These are phyloP conservation scores for Tarenaya hassleriana DNA, from an alignment of 345 rosid genomes.

Conservation along the genomic window DNA sequence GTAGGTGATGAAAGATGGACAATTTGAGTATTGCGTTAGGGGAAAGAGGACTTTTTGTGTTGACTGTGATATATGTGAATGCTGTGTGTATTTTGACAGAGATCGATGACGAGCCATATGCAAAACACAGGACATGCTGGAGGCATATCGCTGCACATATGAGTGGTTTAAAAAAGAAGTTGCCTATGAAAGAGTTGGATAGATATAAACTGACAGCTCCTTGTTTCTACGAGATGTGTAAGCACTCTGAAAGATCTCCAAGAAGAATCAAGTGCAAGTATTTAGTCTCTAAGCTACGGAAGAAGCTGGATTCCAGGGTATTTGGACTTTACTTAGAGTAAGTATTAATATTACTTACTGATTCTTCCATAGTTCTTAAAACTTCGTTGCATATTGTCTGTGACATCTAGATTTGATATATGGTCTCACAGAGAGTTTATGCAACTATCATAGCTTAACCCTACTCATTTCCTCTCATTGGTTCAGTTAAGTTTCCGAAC, in stretches of 20 bases:
- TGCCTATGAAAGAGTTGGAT: slow-evolving; percentile 17
- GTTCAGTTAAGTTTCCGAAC: slow-evolving; percentile 5
- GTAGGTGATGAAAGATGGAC: too few species aligned
- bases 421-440: too few species aligned
- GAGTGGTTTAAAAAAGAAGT: slow-evolving; percentile 26
- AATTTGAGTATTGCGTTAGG: too few species aligned
- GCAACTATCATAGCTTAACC: too few species aligned
- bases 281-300: slow-evolving; percentile 26
- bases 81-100: slow-evolving; percentile 2
- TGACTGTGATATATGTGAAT: background rate
- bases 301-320: slow-evolving; percentile 30
- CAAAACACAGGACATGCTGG: slow-evolving; percentile 71
- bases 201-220: slow-evolving; percentile 25
- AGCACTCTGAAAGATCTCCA: slow-evolving; percentile 37
- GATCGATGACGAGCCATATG: slow-evolving; percentile 21
- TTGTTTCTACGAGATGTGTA: slow-evolving; percentile 41
- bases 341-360: slow-evolving; percentile 20
- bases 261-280: slow-evolving; percentile 32
- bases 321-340: slow-evolving; percentile 42
- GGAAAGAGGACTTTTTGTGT: too few species aligned
- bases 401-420: background rate
- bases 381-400: too few species aligned
- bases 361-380: background rate
- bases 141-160: slow-evolving; percentile 31
- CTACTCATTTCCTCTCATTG: too few species aligned